Evolutionary conservation across 2,329 filamentous ascomycete species (phyloP).

Genomic region (Colletotrichum sp.): DNA sequence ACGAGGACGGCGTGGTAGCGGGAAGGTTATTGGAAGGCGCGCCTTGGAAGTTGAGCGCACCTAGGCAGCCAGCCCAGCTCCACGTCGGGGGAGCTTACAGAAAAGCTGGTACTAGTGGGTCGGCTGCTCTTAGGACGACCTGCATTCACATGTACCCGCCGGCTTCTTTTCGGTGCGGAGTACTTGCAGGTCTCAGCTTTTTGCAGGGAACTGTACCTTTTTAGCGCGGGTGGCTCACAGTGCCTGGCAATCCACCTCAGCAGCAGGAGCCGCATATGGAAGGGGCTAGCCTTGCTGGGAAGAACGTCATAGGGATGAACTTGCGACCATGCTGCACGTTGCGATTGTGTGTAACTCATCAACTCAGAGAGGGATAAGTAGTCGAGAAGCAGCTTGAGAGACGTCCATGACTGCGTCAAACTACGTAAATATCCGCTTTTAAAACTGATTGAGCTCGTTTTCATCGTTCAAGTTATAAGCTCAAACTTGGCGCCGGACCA

Average conservation of each 20-base stretch:
- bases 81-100: slow-evolving; percentile 3
- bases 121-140: neutral
- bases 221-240: neutral
- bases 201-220: neutral
- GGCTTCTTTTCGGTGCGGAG: neutral
- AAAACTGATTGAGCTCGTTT: neutral
- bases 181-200: neutral
- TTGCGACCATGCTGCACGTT: neutral
- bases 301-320: slow-evolving; percentile 7
- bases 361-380: neutral
- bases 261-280: neutral
- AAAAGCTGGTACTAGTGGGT: slow-evolving; percentile 8
- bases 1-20: neutral
- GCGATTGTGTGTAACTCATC: neutral
- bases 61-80: neutral
- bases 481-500: neutral
- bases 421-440: neutral
- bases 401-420: neutral
- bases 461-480: neutral
- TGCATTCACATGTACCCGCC: neutral
- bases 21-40: slow-evolving; percentile 9
- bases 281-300: neutral
- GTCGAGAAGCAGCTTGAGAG: neutral
- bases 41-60: neutral
- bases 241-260: neutral